Percentiles rank a stretch among this genome's conserved stretches.
phyloP scores from a whole-genome alignment of 2,329 filamentous ascomycete genomes.

The Pseudogymnoascus sp. region DNA sequence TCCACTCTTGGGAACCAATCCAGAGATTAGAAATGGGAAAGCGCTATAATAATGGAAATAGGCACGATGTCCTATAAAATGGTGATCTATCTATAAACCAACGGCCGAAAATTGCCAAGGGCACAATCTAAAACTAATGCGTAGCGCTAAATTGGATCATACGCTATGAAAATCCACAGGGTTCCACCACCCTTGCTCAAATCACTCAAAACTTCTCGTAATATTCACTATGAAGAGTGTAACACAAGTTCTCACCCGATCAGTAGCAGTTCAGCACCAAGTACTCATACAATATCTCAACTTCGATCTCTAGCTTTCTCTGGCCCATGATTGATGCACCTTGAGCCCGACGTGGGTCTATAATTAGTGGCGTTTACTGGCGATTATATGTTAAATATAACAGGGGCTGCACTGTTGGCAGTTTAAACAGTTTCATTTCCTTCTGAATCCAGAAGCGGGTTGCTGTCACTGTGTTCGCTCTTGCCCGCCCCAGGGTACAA shows the following conservation, averaged over 20 bases:
- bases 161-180: background rate
- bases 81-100: background rate
- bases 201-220: background rate
- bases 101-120: background rate
- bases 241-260: background rate
- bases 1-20: slow-evolving; percentile 11
- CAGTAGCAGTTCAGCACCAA: background rate
- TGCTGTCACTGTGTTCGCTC: slow-evolving; percentile 13
- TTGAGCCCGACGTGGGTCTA: background rate
- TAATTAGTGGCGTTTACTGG: background rate
- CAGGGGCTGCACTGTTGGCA: background rate
- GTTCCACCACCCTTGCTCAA: background rate
- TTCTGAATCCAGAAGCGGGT: background rate
- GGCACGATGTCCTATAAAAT: background rate
- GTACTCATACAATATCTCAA: background rate
- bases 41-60: slow-evolving; percentile 1
- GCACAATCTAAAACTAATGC: background rate
- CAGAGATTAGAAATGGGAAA: slow-evolving; percentile 9
- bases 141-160: background rate
- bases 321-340: background rate
- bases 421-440: background rate
- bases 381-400: slow-evolving; percentile 4
- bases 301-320: background rate
- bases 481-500: slow-evolving; percentile 48
- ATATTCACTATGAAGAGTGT: background rate